A percentile compares a stretch with the other conserved stretches of the same genome.
Evolutionary conservation across 176 grass and related monocot species (phyloP).

Genomic region (Avena atlantica): DNA sequence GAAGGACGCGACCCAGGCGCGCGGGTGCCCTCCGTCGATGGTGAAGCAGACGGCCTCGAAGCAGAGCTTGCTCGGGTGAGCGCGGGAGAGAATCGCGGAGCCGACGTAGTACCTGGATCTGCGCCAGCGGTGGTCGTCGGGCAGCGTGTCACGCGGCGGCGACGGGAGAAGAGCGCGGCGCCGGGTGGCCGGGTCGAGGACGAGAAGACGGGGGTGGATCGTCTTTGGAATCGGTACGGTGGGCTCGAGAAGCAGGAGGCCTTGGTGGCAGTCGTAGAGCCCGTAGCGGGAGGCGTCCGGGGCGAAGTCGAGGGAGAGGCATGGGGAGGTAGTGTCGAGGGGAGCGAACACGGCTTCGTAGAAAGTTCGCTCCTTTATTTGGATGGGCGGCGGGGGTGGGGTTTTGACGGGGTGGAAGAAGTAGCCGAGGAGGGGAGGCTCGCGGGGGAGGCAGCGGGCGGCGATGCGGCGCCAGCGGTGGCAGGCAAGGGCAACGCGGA

Average conservation of each 20-base stretch:
- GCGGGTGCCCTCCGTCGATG: neutral
- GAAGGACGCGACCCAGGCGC: neutral
- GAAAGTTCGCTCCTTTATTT: neutral
- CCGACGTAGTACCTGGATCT: neutral
- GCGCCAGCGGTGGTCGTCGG: neutral
- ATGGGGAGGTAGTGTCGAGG: conserved; percentile 14
- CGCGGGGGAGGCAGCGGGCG: neutral
- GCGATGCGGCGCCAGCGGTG: neutral
- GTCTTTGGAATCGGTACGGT: neutral
- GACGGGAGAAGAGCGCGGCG: no score
- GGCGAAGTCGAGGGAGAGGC: conserved; percentile 26
- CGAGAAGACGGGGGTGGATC: conserved; percentile 9
- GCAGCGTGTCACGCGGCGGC: no score
- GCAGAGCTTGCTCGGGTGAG: neutral
- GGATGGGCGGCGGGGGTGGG: neutral
- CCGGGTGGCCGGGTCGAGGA: neutral
- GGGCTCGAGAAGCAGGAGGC: conserved; percentile 28
- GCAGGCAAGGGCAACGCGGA: conserved; percentile 14
- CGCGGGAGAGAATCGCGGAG: conserved; percentile 20
- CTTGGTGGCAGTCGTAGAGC: conserved; percentile 28
- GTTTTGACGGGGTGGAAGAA: neutral
- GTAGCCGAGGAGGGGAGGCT: neutral
- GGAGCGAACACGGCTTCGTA: conserved; percentile 4
- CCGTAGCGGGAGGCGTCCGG: neutral
- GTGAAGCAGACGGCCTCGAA: no score